phyloP scores from a whole-genome alignment of 176 grass and related monocot species.

The Hsuehochloa calcarea region DNA sequence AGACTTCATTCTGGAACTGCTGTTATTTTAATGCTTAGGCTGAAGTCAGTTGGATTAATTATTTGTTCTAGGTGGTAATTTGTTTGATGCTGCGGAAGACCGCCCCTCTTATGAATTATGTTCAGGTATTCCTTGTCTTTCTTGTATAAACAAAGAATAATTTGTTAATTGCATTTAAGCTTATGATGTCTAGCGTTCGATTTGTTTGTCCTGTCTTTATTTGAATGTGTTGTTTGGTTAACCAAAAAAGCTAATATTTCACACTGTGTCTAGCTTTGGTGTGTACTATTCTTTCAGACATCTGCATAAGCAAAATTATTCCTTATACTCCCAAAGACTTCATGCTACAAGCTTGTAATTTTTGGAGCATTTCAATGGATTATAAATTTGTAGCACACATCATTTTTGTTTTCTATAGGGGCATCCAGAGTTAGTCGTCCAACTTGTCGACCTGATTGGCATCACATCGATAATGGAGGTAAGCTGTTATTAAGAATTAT shows the following conservation, averaged over 20 bases:
- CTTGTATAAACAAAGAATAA: neutral
- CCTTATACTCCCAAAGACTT: neutral
- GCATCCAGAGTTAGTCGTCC: conserved; percentile 79
- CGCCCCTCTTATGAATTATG: conserved; percentile 68
- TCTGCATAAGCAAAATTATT: neutral
- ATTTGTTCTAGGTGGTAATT: conserved; percentile 76
- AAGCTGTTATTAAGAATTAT: conserved; percentile 23
- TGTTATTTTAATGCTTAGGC: neutral
- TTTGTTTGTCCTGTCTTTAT: neutral
- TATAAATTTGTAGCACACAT: conserved; percentile 1
- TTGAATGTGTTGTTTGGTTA: neutral
- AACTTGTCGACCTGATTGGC: conserved; percentile 94
- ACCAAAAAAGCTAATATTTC: neutral
- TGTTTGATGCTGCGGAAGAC: conserved; percentile 90
- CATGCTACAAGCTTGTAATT: neutral
- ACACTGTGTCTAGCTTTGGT: neutral
- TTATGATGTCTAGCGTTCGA: neutral
- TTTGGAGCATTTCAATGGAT: neutral
- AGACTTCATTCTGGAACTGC: conserved; percentile 5
- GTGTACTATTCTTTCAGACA: neutral
- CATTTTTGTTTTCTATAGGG: conserved; percentile 45
- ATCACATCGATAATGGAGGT: conserved; percentile 98
- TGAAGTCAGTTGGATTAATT: conserved; percentile 37
- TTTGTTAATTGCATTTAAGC: neutral
- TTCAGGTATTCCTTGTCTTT: conserved; percentile 63